phyloP scores from a whole-genome alignment of 306 rosid species.

The Leucaena leucocephala region DNA sequence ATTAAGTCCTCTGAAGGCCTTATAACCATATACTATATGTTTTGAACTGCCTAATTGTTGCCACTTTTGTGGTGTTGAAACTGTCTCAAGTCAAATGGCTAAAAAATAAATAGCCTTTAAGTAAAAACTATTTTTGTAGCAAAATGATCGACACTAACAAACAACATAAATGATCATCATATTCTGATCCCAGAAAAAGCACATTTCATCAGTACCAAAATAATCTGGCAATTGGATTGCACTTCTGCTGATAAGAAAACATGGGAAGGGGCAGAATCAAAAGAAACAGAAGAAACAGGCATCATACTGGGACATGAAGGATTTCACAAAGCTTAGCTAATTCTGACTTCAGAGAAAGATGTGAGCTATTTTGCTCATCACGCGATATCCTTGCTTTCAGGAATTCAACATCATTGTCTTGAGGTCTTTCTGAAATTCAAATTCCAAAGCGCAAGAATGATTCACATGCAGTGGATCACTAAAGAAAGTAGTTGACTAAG shows the following conservation, averaged over 20 bases:
- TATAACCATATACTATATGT: constrained; percentile 1
- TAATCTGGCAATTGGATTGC: constrained; percentile 20
- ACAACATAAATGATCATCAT: background rate
- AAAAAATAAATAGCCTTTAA: background rate
- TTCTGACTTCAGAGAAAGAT: constrained; percentile 47
- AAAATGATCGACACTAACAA: background rate
- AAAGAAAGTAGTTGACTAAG: constrained; percentile 40
- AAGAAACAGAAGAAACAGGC: constrained; percentile 28
- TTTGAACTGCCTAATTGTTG: background rate
- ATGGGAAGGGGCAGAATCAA: constrained; percentile 15
- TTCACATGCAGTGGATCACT: constrained; percentile 28
- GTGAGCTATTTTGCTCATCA: constrained; percentile 45
- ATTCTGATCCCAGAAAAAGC: constrained; percentile 2
- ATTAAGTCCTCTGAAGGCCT: constrained; percentile 14
- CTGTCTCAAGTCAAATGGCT: background rate
- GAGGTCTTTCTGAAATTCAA: constrained; percentile 41
- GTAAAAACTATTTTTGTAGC: background rate
- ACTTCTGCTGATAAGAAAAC: constrained; percentile 25
- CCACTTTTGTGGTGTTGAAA: background rate
- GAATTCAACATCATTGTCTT: constrained; percentile 35
- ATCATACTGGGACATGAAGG: constrained; percentile 52
- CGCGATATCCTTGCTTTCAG: constrained; percentile 38
- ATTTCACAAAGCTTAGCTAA: constrained; percentile 46
- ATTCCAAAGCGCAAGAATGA: constrained; percentile 26
- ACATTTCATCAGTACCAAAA: constrained; percentile 17